Evolutionary conservation across 129 eudicot species (phyloP).

Genomic region (Pittosporum tobira): DNA sequence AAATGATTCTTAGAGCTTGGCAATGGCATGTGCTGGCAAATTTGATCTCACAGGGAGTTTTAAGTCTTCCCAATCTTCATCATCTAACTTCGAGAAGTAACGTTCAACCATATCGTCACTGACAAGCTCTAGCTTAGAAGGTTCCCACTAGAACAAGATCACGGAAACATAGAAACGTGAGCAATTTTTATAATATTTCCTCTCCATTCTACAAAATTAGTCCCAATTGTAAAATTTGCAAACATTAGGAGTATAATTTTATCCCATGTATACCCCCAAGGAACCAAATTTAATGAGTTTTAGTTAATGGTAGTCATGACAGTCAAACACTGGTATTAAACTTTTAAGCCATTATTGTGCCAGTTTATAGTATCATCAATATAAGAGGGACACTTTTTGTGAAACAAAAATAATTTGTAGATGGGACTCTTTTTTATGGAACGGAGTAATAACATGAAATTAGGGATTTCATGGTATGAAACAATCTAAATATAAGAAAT

Average conservation of each 20-base stretch:
- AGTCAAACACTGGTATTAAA: no score
- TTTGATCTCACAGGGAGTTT: conserved; percentile 64
- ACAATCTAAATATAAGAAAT: neutral
- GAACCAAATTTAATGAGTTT: no score
- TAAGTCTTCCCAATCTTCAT: conserved; percentile 68
- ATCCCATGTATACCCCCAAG: no score
- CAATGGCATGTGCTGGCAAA: conserved; percentile 68
- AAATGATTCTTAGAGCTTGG: conserved; percentile 56
- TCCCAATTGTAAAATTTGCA: neutral
- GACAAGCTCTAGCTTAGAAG: conserved; percentile 61
- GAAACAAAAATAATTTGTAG: no score
- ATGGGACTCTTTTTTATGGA: no score
- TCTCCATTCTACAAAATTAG: neutral
- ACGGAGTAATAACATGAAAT: neutral
- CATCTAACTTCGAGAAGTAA: conserved; percentile 52
- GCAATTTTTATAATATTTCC: neutral
- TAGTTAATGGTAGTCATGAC: no score
- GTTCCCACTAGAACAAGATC: conserved; percentile 59
- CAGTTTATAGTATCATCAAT: no score
- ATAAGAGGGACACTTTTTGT: no score
- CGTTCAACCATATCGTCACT: conserved; percentile 55
- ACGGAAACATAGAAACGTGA: neutral
- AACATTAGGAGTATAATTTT: no score
- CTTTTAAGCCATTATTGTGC: no score
- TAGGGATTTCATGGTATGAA: neutral